These are phyloP conservation scores for Eutrema heterophyllum DNA, from an alignment of 345 rosid genomes.

Conservation along the genomic window DNA sequence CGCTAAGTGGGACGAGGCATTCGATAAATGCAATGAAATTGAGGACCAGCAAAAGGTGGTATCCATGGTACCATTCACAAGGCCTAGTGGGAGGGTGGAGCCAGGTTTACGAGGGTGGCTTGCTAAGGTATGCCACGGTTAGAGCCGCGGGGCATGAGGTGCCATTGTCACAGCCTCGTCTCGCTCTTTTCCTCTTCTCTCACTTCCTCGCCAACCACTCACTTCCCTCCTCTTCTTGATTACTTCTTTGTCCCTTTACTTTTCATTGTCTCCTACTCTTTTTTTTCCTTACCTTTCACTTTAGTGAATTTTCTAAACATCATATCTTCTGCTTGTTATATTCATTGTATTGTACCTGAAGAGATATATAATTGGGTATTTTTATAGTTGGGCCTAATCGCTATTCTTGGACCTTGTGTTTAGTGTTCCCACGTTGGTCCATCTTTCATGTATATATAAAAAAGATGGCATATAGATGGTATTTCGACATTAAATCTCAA, in stretches of 20 bases:
- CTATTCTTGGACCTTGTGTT: not conserved
- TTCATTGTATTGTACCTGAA: not conserved
- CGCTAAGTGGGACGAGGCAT: slow-evolving; percentile 84
- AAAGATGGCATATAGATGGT: not conserved
- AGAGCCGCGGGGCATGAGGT: slow-evolving; percentile 74
- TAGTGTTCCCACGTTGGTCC: not conserved
- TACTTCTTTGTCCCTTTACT: not conserved
- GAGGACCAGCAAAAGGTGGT: slow-evolving; percentile 67
- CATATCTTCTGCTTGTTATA: not conserved
- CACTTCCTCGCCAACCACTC: slow-evolving; percentile 31
- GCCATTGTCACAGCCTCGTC: slow-evolving; percentile 51
- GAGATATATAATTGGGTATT: not conserved
- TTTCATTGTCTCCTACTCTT: too few relatives aligned
- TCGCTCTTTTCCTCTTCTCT: slow-evolving; percentile 47
- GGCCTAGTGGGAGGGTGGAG: slow-evolving; percentile 90
- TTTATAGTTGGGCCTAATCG: not conserved
- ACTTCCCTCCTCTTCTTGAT: slow-evolving; percentile 26
- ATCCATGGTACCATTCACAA: slow-evolving; percentile 66
- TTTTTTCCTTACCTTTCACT: too few relatives aligned
- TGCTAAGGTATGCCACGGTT: slow-evolving; percentile 53
- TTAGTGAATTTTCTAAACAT: not conserved
- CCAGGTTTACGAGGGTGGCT: slow-evolving; percentile 49
- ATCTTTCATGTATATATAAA: not conserved
- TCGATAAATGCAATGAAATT: slow-evolving; percentile 78
- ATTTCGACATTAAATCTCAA: not conserved